Percentiles rank a stretch among this genome's conserved stretches.
Conservation (phyloP, 805 yeast genomes). For the Clavispora fructus region DNA sequence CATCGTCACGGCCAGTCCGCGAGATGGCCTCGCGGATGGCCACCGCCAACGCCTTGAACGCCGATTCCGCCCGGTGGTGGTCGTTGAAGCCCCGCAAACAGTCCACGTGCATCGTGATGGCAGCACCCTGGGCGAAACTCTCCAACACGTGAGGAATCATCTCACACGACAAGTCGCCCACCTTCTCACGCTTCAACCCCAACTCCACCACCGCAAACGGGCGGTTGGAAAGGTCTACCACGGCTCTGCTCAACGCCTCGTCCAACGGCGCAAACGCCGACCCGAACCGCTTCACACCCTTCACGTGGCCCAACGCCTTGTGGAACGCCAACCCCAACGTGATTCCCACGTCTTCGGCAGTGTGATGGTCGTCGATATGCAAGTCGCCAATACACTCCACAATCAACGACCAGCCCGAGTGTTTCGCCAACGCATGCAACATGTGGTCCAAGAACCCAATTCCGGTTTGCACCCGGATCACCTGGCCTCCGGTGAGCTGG, state of each 20-base stretch:
- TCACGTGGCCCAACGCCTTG: constrained; percentile 80
- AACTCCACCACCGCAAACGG: constrained; percentile 88
- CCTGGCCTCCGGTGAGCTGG: constrained; percentile 66
- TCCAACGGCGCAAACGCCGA: constrained; percentile 92
- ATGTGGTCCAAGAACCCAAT: constrained; percentile 95
- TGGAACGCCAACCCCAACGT: constrained; percentile 88
- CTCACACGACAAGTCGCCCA: constrained; percentile 88
- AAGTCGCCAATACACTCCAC: constrained; percentile 91
- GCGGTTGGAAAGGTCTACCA: constrained; percentile 89
- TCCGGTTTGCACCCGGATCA: constrained; percentile 81
- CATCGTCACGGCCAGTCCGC: constrained; percentile 79
- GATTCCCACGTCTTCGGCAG: constrained; percentile 93
- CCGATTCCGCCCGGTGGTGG: constrained; percentile 94
- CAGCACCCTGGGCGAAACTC: constrained; percentile 90
- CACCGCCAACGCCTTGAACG: constrained; percentile 92
- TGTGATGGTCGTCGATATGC: constrained; percentile 96
- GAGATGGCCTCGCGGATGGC: constrained; percentile 85
- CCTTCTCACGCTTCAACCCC: constrained; percentile 85
- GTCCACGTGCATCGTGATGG: constrained; percentile 89
- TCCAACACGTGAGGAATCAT: constrained; percentile 98
- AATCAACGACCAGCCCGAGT: constrained; percentile 90
- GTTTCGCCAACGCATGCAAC: constrained; percentile 96
- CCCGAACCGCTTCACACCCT: constrained; percentile 92
- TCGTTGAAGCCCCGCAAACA: constrained; percentile 91
- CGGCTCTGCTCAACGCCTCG: constrained; percentile 93